These are phyloP conservation scores for Chlorella sp. DNA, from an alignment of 139 green algal genomes.

Conservation along the genomic window DNA sequence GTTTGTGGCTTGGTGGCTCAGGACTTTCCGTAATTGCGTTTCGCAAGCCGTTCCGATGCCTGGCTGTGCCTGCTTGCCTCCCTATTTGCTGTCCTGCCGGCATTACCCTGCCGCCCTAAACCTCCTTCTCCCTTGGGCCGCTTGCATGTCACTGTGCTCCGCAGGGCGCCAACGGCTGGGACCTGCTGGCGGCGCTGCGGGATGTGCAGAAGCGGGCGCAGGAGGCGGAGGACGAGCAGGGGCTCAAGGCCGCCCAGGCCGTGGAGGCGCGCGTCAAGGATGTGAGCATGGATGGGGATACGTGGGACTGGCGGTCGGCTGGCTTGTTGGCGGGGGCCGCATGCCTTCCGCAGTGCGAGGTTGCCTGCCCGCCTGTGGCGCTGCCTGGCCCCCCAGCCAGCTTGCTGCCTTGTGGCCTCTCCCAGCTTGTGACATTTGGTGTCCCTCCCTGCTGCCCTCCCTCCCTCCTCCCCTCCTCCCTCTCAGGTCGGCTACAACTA, in stretches of 20 bases:
- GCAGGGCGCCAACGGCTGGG: constrained; percentile 65
- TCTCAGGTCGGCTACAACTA: constrained; percentile 73
- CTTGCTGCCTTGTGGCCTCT: no score
- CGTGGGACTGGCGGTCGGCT: no score
- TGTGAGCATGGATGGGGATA: no score
- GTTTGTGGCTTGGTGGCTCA: no score
- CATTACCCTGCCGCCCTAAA: background rate
- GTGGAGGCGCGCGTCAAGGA: constrained; percentile 51
- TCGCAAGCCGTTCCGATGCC: background rate
- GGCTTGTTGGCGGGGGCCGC: no score
- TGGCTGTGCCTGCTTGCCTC: background rate
- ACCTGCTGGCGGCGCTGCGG: constrained; percentile 54
- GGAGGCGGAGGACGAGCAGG: constrained; percentile 29
- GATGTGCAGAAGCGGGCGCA: constrained; percentile 28
- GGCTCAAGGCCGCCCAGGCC: constrained; percentile 43
- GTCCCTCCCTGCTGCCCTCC: background rate
- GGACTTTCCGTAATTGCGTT: background rate
- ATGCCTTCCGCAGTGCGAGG: no score
- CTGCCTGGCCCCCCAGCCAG: no score
- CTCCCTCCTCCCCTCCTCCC: background rate
- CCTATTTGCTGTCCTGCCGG: background rate
- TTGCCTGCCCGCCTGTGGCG: no score
- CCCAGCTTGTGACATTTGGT: no score
- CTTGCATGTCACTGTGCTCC: no score
- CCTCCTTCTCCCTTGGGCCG: no score